Evolutionary conservation across 2,329 filamentous ascomycete species (phyloP), one percentile per base, ranked within the genome.

Genomic region (Scortechinia acanthostroma): DNA sequence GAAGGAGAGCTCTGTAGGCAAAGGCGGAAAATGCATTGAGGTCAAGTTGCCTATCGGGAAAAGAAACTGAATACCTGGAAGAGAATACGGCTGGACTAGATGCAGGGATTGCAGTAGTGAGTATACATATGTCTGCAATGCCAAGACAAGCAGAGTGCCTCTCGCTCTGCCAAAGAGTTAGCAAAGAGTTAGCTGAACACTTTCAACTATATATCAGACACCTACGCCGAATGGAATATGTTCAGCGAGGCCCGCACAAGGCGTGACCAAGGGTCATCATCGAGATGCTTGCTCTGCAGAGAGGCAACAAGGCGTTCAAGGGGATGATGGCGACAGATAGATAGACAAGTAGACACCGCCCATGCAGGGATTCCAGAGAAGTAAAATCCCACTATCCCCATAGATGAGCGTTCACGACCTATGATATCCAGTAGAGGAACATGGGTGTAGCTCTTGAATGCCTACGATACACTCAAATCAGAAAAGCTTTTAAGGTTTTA

Each of bases 81-180:
- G 51, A 5, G 56, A 49, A 42, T 55, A 52, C 21, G 58, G 47
- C 19, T 60, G 60, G 16, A 69, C 51, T 17, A 70, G 55, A 30
- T 63, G 61, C 21, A 69, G 59, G 17, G 60, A 60, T 48, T 70
- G 66, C 16, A 70, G 54, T 15, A 66, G 48, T 19, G 65, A 63
- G 46, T 65, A 66, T 55, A 68, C 62, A 46, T 68, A 62, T 21
- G 61, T 55, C 48, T 68, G 64, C 43, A 65, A 56, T 21, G 64
- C 60, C 6, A 68, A 47, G 15, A 62, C 50, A 43, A 65, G 61
- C 25, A 66, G 51, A 2, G 53, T 52, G 20, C 57, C 54, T 50
- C 58, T 57, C 19, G 59, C 48, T 23, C 66, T 70, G 37, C 43
- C 13, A 52, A 54, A 22, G 61, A 61, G 23, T 16, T 58, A 30